Evolutionary conservation across 2,329 filamentous ascomycete species (phyloP).

Genomic region (Fusarium coffeatum): DNA sequence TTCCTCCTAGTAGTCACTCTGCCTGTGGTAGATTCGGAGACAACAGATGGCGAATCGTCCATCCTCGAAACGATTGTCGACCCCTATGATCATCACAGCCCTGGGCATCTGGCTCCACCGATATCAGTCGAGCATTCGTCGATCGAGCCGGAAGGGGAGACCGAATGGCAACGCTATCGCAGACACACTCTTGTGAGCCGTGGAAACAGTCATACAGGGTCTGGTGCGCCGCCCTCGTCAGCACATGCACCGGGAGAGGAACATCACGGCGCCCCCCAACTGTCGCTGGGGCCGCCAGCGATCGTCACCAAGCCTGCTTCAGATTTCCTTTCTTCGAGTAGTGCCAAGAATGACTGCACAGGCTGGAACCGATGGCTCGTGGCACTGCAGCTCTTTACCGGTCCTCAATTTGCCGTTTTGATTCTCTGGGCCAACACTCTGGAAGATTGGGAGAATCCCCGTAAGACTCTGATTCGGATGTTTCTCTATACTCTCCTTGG

Average conservation of each 20-base stretch:
- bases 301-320: slow-evolving; percentile 49
- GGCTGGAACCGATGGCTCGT: slow-evolving; percentile 95
- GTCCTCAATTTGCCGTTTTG: slow-evolving; percentile 83
- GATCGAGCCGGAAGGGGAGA: slow-evolving; percentile 60
- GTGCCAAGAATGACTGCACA: slow-evolving; percentile 56
- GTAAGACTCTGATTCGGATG: slow-evolving; percentile 65
- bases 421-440: slow-evolving; percentile 78
- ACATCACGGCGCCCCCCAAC: slow-evolving; percentile 28
- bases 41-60: slow-evolving; percentile 57
- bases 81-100: slow-evolving; percentile 42
- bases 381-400: slow-evolving; percentile 84
- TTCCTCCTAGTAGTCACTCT: slow-evolving; percentile 90
- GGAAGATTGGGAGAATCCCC: slow-evolving; percentile 67
- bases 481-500: slow-evolving; percentile 73
- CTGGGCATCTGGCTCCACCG: slow-evolving; percentile 50
- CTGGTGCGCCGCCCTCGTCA: slow-evolving; percentile 28
- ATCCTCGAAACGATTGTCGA: slow-evolving; percentile 48
- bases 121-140: slow-evolving; percentile 51
- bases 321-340: slow-evolving; percentile 49
- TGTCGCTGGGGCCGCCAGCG: slow-evolving; percentile 41
- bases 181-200: slow-evolving; percentile 55
- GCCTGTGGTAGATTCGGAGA: slow-evolving; percentile 84
- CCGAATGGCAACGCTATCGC: slow-evolving; percentile 70
- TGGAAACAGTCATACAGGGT: slow-evolving; percentile 42
- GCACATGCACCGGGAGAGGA: slow-evolving; percentile 40